These are phyloP conservation scores for Phytophthora litchii DNA, from an alignment of 352 stramenopile genomes.

Conservation along the genomic window DNA sequence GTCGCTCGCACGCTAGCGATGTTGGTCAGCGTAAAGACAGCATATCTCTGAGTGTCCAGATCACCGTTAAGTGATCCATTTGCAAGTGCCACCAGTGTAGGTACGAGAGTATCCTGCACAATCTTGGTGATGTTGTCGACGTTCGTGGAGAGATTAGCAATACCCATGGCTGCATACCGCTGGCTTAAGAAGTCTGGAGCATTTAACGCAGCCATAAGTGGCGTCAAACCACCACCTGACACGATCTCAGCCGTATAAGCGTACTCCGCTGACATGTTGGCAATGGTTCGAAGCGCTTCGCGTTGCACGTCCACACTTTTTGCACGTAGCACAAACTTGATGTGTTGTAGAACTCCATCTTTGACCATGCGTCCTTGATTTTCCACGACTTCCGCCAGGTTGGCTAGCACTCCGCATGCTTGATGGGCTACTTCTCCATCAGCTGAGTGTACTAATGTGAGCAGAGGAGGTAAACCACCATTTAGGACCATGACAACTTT, in stretches of 20 bases:
- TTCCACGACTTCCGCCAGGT: conserved; percentile 93
- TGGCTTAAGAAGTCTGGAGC: conserved; percentile 93
- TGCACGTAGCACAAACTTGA: conserved; percentile 94
- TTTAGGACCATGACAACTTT: conserved; percentile 92
- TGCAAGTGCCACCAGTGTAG: conserved; percentile 87
- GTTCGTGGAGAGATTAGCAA: conserved; percentile 96
- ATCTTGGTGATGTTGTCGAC: conserved; percentile 91
- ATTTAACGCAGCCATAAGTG: conserved; percentile 89
- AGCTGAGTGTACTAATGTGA: conserved; percentile 89
- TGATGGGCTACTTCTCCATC: conserved; percentile 93
- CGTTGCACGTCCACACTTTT: conserved; percentile 94
- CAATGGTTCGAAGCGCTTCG: conserved; percentile 93
- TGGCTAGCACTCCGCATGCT: conserved; percentile 90
- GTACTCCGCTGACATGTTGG: conserved; percentile 96
- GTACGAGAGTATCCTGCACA: conserved; percentile 89
- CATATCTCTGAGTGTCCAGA: conserved; percentile 93
- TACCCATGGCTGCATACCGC: conserved; percentile 94
- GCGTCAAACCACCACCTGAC: conserved; percentile 87
- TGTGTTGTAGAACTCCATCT: conserved; percentile 94
- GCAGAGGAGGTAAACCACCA: conserved; percentile 82
- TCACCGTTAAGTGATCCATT: conserved; percentile 84
- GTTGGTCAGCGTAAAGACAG: conserved; percentile 94
- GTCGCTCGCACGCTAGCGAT: conserved; percentile 86
- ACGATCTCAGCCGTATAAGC: conserved; percentile 93
- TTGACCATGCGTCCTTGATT: conserved; percentile 97